These are phyloP conservation scores for Lepidium africanum DNA, from an alignment of 345 rosid genomes.

Conservation along the genomic window DNA sequence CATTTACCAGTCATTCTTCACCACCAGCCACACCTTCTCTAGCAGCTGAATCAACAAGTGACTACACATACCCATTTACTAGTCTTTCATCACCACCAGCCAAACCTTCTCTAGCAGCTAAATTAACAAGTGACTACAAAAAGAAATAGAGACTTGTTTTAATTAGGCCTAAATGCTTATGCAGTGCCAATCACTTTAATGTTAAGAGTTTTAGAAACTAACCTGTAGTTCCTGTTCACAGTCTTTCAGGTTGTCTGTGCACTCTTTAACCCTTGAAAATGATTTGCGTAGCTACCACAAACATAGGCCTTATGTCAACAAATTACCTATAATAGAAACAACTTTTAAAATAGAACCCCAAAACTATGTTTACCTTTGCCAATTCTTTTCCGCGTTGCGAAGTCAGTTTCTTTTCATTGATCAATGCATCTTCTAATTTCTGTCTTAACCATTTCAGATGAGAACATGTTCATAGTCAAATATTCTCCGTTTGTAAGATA, in stretches of 20 bases:
- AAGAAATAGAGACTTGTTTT: background rate
- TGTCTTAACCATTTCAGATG: constrained; percentile 34
- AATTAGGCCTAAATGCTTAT: background rate
- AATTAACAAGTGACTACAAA: constrained; percentile 18
- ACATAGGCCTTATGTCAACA: constrained; percentile 3
- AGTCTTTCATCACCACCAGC: constrained; percentile 14
- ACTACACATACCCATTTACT: constrained; percentile 14
- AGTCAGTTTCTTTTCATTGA: constrained; percentile 51
- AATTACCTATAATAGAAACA: background rate
- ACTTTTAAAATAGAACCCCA: background rate
- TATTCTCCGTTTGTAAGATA: background rate
- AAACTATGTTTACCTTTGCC: constrained; percentile 43
- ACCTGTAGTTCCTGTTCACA: constrained; percentile 80
- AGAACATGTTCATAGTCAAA: constrained; percentile 12
- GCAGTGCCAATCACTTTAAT: background rate
- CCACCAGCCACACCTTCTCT: constrained; percentile 13
- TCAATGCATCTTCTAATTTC: constrained; percentile 68
- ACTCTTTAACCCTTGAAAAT: constrained; percentile 58
- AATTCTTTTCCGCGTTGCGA: constrained; percentile 52
- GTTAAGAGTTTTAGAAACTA: constrained; percentile 4
- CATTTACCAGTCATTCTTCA: constrained; percentile 14
- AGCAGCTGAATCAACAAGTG: constrained; percentile 18
- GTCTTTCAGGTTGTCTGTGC: constrained; percentile 50
- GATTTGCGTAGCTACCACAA: constrained; percentile 58
- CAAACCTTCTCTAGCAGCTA: constrained; percentile 18